Evolutionary conservation across 768 basidiomycete species (phyloP).

Genomic region (Pulveroboletus sp.): DNA sequence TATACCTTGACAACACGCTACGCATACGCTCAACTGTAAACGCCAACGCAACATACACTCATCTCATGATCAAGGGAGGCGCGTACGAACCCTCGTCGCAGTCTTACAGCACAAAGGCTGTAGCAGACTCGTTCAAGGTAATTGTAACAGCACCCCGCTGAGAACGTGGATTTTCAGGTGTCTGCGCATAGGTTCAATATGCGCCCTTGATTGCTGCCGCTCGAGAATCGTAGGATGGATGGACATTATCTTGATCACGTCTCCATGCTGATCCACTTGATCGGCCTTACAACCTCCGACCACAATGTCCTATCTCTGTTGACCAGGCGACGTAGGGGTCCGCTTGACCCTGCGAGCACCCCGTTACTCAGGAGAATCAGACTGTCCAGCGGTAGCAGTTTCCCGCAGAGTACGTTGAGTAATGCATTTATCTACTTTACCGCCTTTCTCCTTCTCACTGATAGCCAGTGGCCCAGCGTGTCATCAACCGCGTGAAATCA

Average conservation of each 20-base stretch:
- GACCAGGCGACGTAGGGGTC: constrained; percentile 10
- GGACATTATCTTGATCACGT: constrained; percentile 3
- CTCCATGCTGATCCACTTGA: constrained; percentile 6
- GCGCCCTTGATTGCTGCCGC: constrained; percentile 34
- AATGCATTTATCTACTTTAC: background rate
- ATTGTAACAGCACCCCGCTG: constrained; percentile 41
- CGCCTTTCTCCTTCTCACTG: constrained; percentile 2
- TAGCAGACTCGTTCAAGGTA: constrained; percentile 45
- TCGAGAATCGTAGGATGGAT: constrained; percentile 24
- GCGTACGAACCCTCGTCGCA: constrained; percentile 17
- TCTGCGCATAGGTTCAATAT: constrained; percentile 39
- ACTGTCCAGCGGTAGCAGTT: constrained; percentile 13
- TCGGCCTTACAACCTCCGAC: constrained; percentile 10
- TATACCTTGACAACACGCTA: constrained; percentile 34
- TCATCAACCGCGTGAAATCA: constrained; percentile 25
- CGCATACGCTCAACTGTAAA: constrained; percentile 24
- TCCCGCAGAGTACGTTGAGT: constrained; percentile 21
- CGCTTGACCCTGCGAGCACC: constrained; percentile 4
- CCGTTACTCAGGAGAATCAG: constrained; percentile 19
- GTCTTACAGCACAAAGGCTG: constrained; percentile 32
- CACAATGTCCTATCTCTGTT: background rate
- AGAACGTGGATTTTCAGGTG: constrained; percentile 35
- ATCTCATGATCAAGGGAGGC: constrained; percentile 35
- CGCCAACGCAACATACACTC: constrained; percentile 36
- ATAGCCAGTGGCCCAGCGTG: constrained; percentile 22